Evolutionary conservation across 1,139 yeast genomes (phyloP), one percentile per base, ranked within the genome.

Genomic region (Geotrichum restrictum): DNA sequence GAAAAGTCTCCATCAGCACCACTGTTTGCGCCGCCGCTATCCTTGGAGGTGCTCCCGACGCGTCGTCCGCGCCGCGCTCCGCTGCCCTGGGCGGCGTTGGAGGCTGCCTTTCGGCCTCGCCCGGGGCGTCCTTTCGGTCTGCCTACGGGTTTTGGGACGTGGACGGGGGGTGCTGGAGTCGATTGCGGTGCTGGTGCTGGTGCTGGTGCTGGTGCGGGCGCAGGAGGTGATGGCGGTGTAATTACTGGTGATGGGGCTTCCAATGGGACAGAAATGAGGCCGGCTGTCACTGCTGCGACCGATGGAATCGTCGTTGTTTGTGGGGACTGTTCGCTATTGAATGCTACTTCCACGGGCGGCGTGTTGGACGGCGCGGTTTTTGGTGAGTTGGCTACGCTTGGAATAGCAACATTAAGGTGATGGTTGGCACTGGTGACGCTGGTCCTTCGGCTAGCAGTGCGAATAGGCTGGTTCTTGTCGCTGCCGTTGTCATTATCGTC

Each of bases 111-210:
- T 24, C 49, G 43, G 3, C 47, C 39, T 3, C 42, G 49, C 10
- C 22, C 36, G 11, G 49, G 49, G n/a, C 38, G 42, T 22, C 44
- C 49, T 38, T 43, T 43, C n/a, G 47, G 47, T 10, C 47, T 24
- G 29, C 49, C 49, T 10, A 46, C 49, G 8, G 49, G 44, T 19
- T 46, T 46, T 2, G 46, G 38, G 37, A 29, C 11, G 3, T 24
- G 18, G n/a, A 14, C 39, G 19, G 24, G 16, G 24, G 37, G 18
- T 3, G 44, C 29, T 29, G 18, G 10, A 13, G 19, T 7, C 34
- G 16, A 11, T 3, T 11, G 34, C 2, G 6, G 34, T 11, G 34
- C 38, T 34, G 38, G n/a, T 34, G 18, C 38, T 34, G 41, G 41
- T 10, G 2, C n/a, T 2, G 41, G n/a, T n/a, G n/a, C n/a, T n/a